These are phyloP conservation scores for Yamadazyma kitorensis DNA, from an alignment of 805 yeast species.

Conservation along the genomic window DNA sequence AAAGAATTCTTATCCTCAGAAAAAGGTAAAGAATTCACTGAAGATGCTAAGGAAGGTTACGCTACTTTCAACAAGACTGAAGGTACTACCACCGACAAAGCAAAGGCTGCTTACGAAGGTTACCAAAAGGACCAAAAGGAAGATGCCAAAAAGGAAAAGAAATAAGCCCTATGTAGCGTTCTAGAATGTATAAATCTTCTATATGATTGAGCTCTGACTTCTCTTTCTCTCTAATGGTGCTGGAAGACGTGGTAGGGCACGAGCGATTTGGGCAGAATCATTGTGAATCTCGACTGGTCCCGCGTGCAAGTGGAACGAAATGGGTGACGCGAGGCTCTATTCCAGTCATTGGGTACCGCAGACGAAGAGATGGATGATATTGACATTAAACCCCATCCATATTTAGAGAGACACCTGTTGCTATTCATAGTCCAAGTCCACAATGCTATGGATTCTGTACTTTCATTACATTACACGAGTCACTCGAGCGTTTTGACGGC, in stretches of 20 bases:
- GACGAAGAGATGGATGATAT: too few relatives aligned
- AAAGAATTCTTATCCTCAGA: constrained; percentile 24
- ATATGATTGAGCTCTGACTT: neutral
- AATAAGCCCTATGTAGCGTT: too few relatives aligned
- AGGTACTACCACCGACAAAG: constrained; percentile 29
- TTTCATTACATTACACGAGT: constrained; percentile 32
- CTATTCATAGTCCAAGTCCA: constrained; percentile 4
- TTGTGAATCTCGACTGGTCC: too few relatives aligned
- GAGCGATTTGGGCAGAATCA: too few relatives aligned
- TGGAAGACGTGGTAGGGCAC: too few relatives aligned
- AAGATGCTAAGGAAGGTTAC: constrained; percentile 38
- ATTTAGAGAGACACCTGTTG: neutral
- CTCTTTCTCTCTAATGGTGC: neutral
- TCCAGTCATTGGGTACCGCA: too few relatives aligned
- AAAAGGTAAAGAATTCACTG: constrained; percentile 22
- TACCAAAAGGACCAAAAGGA: constrained; percentile 23
- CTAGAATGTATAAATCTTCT: too few relatives aligned
- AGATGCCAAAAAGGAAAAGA: constrained; percentile 16
- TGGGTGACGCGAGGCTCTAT: too few relatives aligned
- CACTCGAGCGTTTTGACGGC: constrained; percentile 28
- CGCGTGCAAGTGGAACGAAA: too few relatives aligned
- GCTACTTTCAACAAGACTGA: constrained; percentile 28
- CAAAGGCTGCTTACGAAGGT: constrained; percentile 32
- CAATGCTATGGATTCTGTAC: constrained; percentile 29
- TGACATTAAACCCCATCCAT: constrained; percentile 3